Percentiles rank a stretch among this genome's conserved stretches.
phyloP scores from a whole-genome alignment of 176 grass and related monocot genomes.

The bread wheat (Triticum aestivum) region DNA sequence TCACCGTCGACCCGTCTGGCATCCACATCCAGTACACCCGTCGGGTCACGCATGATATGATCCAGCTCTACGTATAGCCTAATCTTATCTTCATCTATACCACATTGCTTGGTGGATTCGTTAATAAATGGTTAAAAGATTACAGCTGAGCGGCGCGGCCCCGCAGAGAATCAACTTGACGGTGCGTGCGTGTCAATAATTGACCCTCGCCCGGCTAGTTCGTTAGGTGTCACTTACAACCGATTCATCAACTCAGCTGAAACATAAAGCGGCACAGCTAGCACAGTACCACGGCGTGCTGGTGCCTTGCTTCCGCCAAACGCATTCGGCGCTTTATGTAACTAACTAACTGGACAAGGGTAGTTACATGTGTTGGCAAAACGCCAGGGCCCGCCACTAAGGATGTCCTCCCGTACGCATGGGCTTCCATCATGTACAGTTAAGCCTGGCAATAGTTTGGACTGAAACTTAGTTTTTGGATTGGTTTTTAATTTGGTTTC shows the following conservation, averaged over 20 bases:
- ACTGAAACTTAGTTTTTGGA: too few species aligned
- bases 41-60: background rate
- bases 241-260: background rate
- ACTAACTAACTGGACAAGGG: background rate
- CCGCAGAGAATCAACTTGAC: conserved; percentile 1
- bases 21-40: background rate
- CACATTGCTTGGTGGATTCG: background rate
- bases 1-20: background rate
- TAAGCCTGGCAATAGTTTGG: too few species aligned
- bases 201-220: background rate
- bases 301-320: conserved; percentile 3
- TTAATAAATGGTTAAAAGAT: background rate
- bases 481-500: too few species aligned
- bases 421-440: too few species aligned
- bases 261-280: background rate
- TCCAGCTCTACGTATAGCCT: background rate
- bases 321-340: conserved; percentile 21
- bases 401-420: background rate
- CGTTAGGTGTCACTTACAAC: conserved; percentile 14
- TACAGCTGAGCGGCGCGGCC: background rate
- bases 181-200: background rate
- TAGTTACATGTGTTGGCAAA: conserved; percentile 11
- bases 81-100: too few species aligned
- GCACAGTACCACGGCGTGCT: background rate
- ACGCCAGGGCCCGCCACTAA: background rate